These are phyloP conservation scores for Tulasnella sp. DNA, from an alignment of 768 basidiomycete genomes.

Conservation along the genomic window DNA sequence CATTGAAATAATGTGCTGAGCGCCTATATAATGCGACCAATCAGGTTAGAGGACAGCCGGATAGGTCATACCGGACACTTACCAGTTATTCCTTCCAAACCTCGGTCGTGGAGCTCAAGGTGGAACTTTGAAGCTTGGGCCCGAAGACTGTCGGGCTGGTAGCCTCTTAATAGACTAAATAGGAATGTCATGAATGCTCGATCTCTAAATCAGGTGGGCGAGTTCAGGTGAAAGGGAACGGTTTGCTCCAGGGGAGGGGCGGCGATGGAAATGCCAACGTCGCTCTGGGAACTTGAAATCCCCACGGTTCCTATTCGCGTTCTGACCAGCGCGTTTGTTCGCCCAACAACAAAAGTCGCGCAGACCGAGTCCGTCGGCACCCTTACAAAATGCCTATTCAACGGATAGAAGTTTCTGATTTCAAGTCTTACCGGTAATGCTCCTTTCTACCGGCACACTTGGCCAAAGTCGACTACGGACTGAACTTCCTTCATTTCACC, in stretches of 20 bases:
- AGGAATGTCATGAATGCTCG: background rate
- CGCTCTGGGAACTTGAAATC: background rate
- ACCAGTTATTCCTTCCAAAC: background rate
- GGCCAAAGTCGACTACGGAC: background rate
- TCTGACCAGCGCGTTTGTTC: background rate
- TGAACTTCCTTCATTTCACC: background rate
- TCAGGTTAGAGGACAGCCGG: background rate
- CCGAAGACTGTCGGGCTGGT: background rate
- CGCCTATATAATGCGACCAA: background rate
- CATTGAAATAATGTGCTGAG: background rate
- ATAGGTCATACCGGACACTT: background rate
- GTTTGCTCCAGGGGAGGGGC: background rate
- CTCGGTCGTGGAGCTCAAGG: background rate
- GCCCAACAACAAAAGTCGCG: background rate
- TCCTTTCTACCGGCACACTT: background rate
- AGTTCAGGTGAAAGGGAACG: background rate
- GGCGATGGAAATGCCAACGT: background rate
- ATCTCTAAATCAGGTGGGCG: background rate
- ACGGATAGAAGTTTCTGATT: constrained; percentile 87
- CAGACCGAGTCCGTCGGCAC: background rate
- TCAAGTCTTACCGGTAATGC: constrained; percentile 83
- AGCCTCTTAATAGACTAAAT: background rate
- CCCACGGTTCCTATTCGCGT: background rate
- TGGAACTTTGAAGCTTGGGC: background rate
- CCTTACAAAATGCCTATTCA: constrained; percentile 56